Base-by-base conservation (phyloP, 2,329 filamentous ascomycete species). In the Hypoxylon sp. region DNA sequence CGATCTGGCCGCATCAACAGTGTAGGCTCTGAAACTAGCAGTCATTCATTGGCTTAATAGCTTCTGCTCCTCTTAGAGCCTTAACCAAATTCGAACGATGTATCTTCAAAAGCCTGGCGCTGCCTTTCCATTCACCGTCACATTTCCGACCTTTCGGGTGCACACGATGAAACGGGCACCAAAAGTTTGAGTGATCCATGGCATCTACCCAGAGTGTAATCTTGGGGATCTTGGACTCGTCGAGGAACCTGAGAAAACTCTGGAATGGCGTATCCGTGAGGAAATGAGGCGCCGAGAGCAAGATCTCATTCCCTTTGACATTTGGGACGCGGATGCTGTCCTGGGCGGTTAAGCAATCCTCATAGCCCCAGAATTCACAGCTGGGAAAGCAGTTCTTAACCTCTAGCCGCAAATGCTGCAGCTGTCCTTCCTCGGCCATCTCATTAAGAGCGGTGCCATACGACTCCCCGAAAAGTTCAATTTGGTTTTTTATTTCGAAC, bases 261-360 rank as follows among this genome's bases (percentile, higher is more conserved):
- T 76, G 74, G n/a, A 76, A 76, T 5, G 70, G 69, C 11, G 61
- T 32, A 9, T 52, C 61, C 7, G 69, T 70, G 16, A 76, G 65
- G 30, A 73, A 72, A 1, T 64, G 58, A 2, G 74, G 74, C 5
- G 68, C 72, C 3, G 11, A n/a, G 22, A 72, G 58, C 24, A 70
- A 53, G 12, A 24, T 49, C 1, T 54, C 45, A 7, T 61, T 65
- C 6, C 62, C 56, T 24, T 66, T 64, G 1, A 62, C 68, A 2
- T 44, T 16, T 2, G 60, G 14, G 11, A 72, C 9, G 2, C 53
- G 58, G 14, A 71, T 32, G 12, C 72, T 64, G 20, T 65, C 67
- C 36, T 44, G 62, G 30, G 12, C 14, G 11, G 59, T 67, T 5
- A 42, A 14, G 14, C 65, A 65, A 1, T 64, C 61, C 7, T 57